A percentile compares a stretch with the other conserved stretches of the same genome.
Conservation (phyloP, 202 grass and related monocot genomes). For the Alloteropsis angusta region DNA sequence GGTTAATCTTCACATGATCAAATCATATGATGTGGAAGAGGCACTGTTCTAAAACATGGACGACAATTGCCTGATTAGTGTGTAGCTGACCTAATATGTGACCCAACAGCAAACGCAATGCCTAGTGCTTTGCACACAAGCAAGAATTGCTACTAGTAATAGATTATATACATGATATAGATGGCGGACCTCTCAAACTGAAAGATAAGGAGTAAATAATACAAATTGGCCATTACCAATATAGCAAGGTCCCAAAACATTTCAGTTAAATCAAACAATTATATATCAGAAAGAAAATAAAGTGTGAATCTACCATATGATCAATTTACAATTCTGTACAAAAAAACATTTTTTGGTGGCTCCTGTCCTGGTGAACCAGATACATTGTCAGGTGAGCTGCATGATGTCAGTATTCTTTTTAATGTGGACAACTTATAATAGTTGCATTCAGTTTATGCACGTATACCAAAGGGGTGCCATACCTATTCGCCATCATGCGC, state of each 20-base stretch:
- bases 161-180: not conserved
- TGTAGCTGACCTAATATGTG: not conserved
- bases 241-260: not conserved
- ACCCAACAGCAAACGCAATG: not conserved
- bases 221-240: not conserved
- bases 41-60: not conserved
- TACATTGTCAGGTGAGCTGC: not conserved
- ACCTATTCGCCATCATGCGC: constrained; percentile 92
- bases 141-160: not conserved
- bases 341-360: not conserved
- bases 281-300: not conserved
- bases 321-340: not conserved
- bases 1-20: constrained; percentile 13
- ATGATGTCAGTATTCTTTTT: not conserved
- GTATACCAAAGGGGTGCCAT: not conserved
- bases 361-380: not conserved
- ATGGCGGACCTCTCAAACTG: not conserved
- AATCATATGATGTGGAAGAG: not conserved
- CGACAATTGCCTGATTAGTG: not conserved
- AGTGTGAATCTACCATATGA: not conserved
- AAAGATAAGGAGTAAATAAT: not conserved
- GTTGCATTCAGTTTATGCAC: not conserved
- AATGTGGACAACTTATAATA: not conserved
- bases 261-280: not conserved
- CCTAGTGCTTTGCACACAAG: not conserved